Base-by-base conservation (phyloP, 2,329 filamentous ascomycete species). In the Neonectria punicea region DNA sequence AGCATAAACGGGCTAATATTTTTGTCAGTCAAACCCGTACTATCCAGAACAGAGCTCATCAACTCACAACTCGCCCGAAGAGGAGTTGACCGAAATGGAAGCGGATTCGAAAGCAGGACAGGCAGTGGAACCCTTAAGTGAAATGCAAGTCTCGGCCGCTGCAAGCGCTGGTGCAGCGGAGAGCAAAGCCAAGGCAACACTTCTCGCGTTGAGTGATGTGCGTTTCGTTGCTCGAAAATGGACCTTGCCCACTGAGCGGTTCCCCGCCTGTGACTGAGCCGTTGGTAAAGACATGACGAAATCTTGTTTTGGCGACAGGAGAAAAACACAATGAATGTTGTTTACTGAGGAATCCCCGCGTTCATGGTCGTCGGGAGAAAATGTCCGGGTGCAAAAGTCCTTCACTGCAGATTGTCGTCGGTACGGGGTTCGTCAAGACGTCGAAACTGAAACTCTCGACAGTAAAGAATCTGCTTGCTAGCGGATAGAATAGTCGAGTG, bases 1-100 rank as follows among this genome's bases (percentile, higher is more conserved):
- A 89, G 84, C 70, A 99, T 87, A 78, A 98, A 99, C 51, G 94
- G 90, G 81, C 94, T 97, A 75, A 51, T 55, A 41, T 30, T 51
- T 51, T 61, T 53, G 56, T 77, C 58, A 75, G 66, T 49, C 13
- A 20, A n/a, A 11, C n/a, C n/a, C 1, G 28, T 11, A 16, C 22
- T 16, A 14, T 18, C 16, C 50, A 36, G 7, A 28, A 25, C 55
- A 36, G 16, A 22, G 14, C 25, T 25, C 5, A 51, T 28, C 11
- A 20, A 85, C 88, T 75, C 85, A 93, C 91, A 91, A 94, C 65
- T 85, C 85, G 53, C 86, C 83, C 66, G 93, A 75, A 61, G 77
- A 80, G 47, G 81, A 80, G 75, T 86, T 85, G 36, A 88, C 92
- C 34, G 91, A 93, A 66, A 97, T 84, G 0, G 92, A 93, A 7